Percentiles rank a stretch among this genome's conserved stretches.
phyloP scores from a whole-genome alignment of 208 protist species.

The Leishmania lainsoni region DNA sequence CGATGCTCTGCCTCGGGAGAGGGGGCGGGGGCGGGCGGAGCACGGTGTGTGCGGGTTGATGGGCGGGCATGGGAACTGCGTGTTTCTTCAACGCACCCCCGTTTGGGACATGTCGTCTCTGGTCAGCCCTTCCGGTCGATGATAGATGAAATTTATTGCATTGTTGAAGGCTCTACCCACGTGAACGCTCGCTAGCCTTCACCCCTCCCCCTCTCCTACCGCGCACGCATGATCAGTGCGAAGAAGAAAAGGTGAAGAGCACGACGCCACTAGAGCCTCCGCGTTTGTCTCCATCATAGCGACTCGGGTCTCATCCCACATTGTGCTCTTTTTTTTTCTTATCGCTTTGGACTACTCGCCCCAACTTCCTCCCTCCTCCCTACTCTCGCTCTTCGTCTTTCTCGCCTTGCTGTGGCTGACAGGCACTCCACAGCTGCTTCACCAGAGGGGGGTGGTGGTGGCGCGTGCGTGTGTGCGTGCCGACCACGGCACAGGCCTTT shows the following conservation, averaged over 20 bases:
- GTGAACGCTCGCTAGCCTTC: not conserved
- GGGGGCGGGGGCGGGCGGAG: not conserved
- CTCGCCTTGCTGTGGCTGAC: not conserved
- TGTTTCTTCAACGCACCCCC: not conserved
- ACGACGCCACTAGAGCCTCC: not conserved
- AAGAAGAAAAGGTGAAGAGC: not conserved
- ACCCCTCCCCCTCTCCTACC: not conserved
- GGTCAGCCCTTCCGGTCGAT: not conserved
- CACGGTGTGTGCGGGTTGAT: not conserved
- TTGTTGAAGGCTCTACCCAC: not conserved
- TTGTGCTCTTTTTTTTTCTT: constrained; percentile 8
- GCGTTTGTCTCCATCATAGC: not conserved
- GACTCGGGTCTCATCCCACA: not conserved
- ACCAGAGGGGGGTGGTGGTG: no score
- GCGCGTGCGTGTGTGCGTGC: not conserved
- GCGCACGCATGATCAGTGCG: no score
- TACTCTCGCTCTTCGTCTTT: not conserved
- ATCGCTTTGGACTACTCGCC: not conserved
- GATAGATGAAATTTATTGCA: not conserved
- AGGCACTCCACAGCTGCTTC: not conserved
- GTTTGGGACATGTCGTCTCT: not conserved
- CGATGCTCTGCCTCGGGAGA: not conserved
- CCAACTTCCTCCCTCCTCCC: constrained; percentile 1
- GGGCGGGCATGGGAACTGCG: no score
- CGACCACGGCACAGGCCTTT: not conserved